Evolutionary conservation across 257 asterid species (phyloP), one percentile per base, ranked within the genome.

Genomic region (Salvia rosmarinus): DNA sequence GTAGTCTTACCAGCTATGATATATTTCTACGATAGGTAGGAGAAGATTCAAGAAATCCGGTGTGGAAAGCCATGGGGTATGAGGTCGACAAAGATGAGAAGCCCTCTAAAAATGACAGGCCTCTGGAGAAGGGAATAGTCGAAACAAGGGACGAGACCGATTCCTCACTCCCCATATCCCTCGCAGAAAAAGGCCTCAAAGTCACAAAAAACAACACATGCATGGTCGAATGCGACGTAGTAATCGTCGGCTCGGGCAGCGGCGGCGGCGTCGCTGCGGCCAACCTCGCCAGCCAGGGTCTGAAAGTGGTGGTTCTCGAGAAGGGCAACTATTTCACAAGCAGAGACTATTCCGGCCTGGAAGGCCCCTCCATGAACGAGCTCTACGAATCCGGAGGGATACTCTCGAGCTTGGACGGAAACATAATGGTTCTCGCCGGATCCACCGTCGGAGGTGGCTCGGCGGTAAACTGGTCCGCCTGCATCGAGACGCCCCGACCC

Each of bases 371-470:
- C 2, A 77, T 82, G 88, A 32, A 37, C 9, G 85, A 84, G 64
- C 75, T 93, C 14, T 87, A 89, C 19, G 96, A 87, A 74, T 66
- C 88, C 3, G 93, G 97, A 17, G 98, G 97, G 8, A 30, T 93
- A 21, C 68, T 90, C 0, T 3, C 97, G 3, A 80, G 96, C 7
- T 70, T 82, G 32, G 96, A 93, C 64, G 97, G 90, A 44, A 90
- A 87, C 58, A 35, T 83, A 34, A 82, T 80, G 85, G 21, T 90
- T 50, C 56, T 82, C 47, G 96, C 97, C 3, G 98, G 97, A 11
- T 90, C 97, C 10, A 87, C 96, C 2, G 97, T 93, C 14, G 98
- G 98, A n/a, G 97, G 98, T 4, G 98, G 98, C 72, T 85, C 98
- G 0, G 94, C 98, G 0, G 71, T 93, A 6, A 93, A 93, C 65